Base-by-base conservation (phyloP, 805 yeast species). In the Candida jianshihensis region DNA sequence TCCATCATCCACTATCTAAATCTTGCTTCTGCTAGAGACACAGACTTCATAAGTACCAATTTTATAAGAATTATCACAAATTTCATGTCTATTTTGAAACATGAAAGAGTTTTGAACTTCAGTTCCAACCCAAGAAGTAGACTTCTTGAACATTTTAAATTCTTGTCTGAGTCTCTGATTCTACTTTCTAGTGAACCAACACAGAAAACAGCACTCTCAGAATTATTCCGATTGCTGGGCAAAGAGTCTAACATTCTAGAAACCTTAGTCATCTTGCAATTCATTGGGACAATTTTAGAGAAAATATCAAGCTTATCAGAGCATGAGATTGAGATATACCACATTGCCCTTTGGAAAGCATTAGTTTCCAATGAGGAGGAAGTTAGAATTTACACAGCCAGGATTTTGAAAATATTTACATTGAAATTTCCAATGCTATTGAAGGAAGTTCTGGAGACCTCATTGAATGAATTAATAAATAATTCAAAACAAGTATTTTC, bases 361-460 rank as follows among this genome's bases (percentile, higher is more conserved):
- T 54, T 67, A 25, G 52, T 60, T 7, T 57, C 64, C 28, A 59
- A 60, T 20, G 61, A 61, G 20, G 66, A 63, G 36, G 58, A 59
- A 25, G 49, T 70, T 6, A 61, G 79, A 39, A 55, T 67, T 5
- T 54, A 61, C 27, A 58, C 77, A 0, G 59, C 57, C 26, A 64
- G 65, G 28, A 49, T 54, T 4, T 40, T 67, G 25, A 60, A 55
- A 28, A 44, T 51, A 43, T 45, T 60, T 49, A 48, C 63, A 42
- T 20, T 46, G 30, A 48, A 47, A 51, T 52, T 51, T 45, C 62
- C 71, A 27, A 47, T 55, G 39, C 39, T 63, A 43, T 36, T 72
- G 21, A 56, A 62, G 20, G 61, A 56, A 12, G 50, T 68, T 0
- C 48, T 71, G 11, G 60, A 56, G 16, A 44, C 53, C 2, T 53